Evolutionary conservation across 164 flowering plant species (phyloP), one percentile per base, ranked within the genome.

Genomic region (Malania oleifera): DNA sequence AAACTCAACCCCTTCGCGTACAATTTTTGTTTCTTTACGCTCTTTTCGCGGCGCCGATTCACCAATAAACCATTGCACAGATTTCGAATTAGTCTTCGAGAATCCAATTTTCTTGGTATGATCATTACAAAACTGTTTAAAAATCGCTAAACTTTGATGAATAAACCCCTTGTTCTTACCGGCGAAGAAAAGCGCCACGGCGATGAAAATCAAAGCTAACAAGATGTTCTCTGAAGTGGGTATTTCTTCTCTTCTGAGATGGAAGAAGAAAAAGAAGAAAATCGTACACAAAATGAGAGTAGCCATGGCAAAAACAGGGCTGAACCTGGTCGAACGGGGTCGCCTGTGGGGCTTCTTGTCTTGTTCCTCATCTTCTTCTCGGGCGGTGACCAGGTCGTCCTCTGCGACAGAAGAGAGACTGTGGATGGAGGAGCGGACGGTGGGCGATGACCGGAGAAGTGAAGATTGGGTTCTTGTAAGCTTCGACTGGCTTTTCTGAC

Each of bases 41-140:
- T 49, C 57, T 38, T 41, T 52, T 22, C 50, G 51, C 8, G 68
- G 41, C 3, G 54, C 61, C 2, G 60, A 10, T 2, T 81, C 82
- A 1, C 96, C 98, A 24, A 92, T 89, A 63, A 72, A 87, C 95
- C 96, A 92, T 61, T 80, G 72, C 9, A 89, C 84, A 24, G 86
- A 76, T 25, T 75, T 82, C 12, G 75, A 43, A 15, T 60, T 37
- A 18, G 59, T 50, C 20, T 54, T 59, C 2, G 72, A 53, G 12
- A 13, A 19, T 11, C 73, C 64, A 7, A 69, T 48, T 14, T 69
- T 73, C 22, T 66, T 67, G 10, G 70, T 39, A 45, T 52, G 67
- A 13, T 65, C 80, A 18, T 64, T 69, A 62, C 77, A 71, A 0
- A 65, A 44, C 6, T 67, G 74, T 52, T 69, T 75, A 26, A 67